A percentile compares a stretch with the other conserved stretches of the same genome.
These are phyloP conservation scores for Gamsiella multidivaricata DNA, from an alignment of 192 early-diverging fungal species.

Conservation along the genomic window DNA sequence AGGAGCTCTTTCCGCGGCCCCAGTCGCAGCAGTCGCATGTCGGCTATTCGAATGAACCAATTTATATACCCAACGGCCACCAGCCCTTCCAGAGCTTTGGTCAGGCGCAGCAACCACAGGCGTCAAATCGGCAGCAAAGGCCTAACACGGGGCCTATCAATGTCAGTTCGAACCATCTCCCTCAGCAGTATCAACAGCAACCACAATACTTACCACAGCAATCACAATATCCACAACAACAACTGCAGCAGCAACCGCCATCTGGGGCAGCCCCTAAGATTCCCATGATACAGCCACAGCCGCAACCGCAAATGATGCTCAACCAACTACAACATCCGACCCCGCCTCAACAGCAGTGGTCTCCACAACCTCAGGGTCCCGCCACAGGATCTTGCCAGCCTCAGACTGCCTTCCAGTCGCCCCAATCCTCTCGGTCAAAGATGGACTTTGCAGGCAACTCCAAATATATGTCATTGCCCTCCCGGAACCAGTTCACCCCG, in stretches of 20 bases:
- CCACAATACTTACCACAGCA: background rate
- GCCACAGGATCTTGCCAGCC: constrained; percentile 21
- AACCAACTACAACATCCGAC: background rate
- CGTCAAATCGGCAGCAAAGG: background rate
- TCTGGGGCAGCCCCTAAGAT: background rate
- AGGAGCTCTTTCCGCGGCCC: constrained; percentile 29
- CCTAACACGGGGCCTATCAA: background rate
- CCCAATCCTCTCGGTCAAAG: constrained; percentile 7
- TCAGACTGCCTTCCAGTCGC: constrained; percentile 30
- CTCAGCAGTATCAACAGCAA: constrained; percentile 7
- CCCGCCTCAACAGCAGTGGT: background rate
- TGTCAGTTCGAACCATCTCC: constrained; percentile 2
- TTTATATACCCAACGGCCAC: constrained; percentile 8
- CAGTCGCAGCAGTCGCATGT: constrained; percentile 26
- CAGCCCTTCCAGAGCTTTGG: constrained; percentile 25
- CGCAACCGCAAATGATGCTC: background rate
- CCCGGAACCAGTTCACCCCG: constrained; percentile 23
- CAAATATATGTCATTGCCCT: constrained; percentile 30
- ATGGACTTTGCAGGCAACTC: constrained; percentile 8
- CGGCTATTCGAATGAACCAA: constrained; percentile 6
- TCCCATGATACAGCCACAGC: background rate
- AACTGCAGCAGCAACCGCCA: constrained; percentile 6
- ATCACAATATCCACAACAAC: constrained; percentile 2
- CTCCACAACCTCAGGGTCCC: background rate
- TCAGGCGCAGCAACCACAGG: background rate